Evolutionary conservation across 345 rosid genomes (phyloP).

Genomic region (Bruguiera sexangula): DNA sequence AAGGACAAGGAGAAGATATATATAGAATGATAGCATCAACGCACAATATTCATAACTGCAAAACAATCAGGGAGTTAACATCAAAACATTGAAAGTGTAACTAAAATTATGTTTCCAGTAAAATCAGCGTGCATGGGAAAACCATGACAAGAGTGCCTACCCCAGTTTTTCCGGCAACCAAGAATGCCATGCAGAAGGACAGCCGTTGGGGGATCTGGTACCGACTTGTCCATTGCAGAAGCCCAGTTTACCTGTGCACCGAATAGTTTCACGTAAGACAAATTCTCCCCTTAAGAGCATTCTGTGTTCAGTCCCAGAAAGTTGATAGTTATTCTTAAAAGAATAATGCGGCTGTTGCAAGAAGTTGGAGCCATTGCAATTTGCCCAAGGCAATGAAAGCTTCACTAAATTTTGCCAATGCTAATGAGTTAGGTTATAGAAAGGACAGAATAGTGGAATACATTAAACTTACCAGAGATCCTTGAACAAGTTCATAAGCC

Average conservation of each 20-base stretch:
- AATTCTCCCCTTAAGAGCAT: background rate
- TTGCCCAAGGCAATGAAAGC: background rate
- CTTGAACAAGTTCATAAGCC: conserved; percentile 95
- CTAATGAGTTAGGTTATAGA: background rate
- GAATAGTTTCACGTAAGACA: conserved; percentile 6
- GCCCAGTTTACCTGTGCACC: conserved; percentile 76
- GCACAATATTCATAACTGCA: background rate
- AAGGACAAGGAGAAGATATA: no score
- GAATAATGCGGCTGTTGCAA: background rate
- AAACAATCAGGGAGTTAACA: background rate
- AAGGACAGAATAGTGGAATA: background rate
- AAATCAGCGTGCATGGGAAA: background rate
- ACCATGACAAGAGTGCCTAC: conserved; percentile 34
- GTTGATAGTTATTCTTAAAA: background rate
- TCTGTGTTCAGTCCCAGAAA: background rate
- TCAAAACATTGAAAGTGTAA: background rate
- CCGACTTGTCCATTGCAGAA: conserved; percentile 55
- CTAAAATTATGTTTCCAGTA: background rate
- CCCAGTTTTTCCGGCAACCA: conserved; percentile 91
- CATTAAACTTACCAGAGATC: conserved; percentile 62
- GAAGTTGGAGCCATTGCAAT: background rate
- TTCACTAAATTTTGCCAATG: background rate
- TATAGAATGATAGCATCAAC: no score
- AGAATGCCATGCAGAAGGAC: conserved; percentile 90
- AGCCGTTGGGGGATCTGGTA: conserved; percentile 85